Percentiles rank a stretch among this genome's conserved stretches.
phyloP scores from a whole-genome alignment of 1,284 basidiomycete species.

The Leucoagaricus sp. region DNA sequence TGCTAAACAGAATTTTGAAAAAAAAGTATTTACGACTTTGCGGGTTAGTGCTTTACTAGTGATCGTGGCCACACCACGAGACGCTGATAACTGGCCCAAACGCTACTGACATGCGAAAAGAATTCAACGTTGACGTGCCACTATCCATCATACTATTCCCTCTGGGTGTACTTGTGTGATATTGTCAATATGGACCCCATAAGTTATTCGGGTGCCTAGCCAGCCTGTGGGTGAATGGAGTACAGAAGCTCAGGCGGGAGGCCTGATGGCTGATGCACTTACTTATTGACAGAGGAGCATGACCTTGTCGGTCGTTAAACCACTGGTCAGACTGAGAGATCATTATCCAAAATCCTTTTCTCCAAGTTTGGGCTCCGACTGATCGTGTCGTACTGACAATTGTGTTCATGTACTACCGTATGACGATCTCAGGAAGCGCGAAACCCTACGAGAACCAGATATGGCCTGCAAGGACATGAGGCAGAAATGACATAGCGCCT shows the following conservation, averaged over 20 bases:
- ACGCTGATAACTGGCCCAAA: neutral
- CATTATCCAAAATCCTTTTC: too few species aligned
- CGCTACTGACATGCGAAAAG: neutral
- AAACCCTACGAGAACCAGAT: too few species aligned
- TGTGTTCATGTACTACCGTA: too few species aligned
- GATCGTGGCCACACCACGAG: too few species aligned
- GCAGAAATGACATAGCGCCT: too few species aligned
- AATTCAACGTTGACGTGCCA: neutral
- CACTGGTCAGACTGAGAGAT: too few species aligned
- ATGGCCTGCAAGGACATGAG: too few species aligned
- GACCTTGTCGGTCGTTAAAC: neutral
- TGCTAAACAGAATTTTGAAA: neutral
- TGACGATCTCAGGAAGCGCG: too few species aligned
- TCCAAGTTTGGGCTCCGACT: too few species aligned
- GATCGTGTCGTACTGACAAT: too few species aligned
- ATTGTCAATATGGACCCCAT: neutral
- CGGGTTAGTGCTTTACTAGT: neutral
- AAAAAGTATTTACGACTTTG: neutral
- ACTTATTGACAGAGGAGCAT: neutral
- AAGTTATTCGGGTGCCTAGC: neutral
- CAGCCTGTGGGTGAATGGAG: neutral
- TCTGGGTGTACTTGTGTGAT: neutral
- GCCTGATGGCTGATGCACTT: neutral
- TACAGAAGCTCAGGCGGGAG: neutral
- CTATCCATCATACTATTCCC: neutral